Evolutionary conservation across 1,139 yeast species (phyloP).

Genomic region (Hansenula lynferdii): DNA sequence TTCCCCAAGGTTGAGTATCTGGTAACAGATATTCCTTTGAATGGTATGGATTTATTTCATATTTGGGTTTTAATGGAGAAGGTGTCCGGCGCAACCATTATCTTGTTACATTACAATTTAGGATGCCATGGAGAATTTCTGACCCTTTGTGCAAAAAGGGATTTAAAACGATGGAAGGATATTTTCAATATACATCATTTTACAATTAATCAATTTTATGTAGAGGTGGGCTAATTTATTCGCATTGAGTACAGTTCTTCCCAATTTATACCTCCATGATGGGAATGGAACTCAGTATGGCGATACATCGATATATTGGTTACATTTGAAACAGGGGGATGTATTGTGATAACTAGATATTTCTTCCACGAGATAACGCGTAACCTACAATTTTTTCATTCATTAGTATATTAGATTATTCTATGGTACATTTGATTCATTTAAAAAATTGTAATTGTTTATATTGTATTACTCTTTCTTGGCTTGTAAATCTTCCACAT

Average conservation of each 20-base stretch:
- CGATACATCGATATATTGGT: no score
- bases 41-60: slow-evolving; percentile 16
- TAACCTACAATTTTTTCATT: no score
- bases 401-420: no score
- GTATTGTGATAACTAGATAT: no score
- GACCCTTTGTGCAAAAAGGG: slow-evolving; percentile 13
- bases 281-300: no score
- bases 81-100: slow-evolving; percentile 23
- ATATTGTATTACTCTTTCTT: not conserved
- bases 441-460: no score
- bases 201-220: not conserved
- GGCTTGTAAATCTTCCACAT: slow-evolving; percentile 49
- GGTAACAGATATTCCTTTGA: slow-evolving; percentile 10
- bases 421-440: no score
- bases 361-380: no score
- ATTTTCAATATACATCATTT: not conserved
- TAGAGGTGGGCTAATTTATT: not conserved
- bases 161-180: not conserved
- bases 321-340: no score
- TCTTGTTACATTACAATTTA: slow-evolving; percentile 23
- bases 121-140: slow-evolving; percentile 23
- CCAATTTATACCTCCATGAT: no score
- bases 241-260: no score
- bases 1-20: slow-evolving; percentile 9
- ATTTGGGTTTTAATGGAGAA: slow-evolving; percentile 24